Evolutionary conservation across 257 asterid genomes (phyloP), one percentile per base, ranked within the genome.

Genomic region (Nemophila menziesii): DNA sequence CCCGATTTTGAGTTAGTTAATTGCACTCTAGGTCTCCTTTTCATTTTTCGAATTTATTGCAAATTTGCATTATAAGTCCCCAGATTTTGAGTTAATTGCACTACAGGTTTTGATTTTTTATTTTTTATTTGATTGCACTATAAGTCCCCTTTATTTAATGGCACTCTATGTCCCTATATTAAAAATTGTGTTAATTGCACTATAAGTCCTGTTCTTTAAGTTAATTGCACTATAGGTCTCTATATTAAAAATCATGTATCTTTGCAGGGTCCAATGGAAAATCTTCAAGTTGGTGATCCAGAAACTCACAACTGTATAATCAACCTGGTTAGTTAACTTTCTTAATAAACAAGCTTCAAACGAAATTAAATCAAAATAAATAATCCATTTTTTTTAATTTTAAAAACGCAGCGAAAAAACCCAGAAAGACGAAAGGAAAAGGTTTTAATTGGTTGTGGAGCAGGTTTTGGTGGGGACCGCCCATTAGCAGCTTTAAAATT

Each of bases 401-500:
- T 58, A 46, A 46, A 17, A 52, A 51, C 68, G 61, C 67, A 90
- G 98, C 76, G 94, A 64, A 54, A 29, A 62, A 67, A 69, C 43
- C 92, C 92, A 42, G 42, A 33, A 60, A 74, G 81, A 80, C 82
- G 78, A 38, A 84, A 73, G 55, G 83, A 85, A 40, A 85, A 78
- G 68, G 83, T 81, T 18, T 67, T 48, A 4, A 66, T 90, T 21
- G 98, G 98, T 48, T 90, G 96, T 64, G 98, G 98, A 47, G 98
- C 98, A 62, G 98, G 98, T 33, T 90, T 90, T 23, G 80, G 94
- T 46, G 98, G 98, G 33, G 98, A 90, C 63, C 72, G 98, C 36
- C 93, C 96, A 39, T 23, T 63, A 27, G 96, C 98, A 26, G 96
- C 98, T 14, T 56, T 90, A 43, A 90, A 82, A 65, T 61, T 90